Percentiles rank a stretch among this genome's conserved stretches.
Evolutionary conservation across 1,284 basidiomycete genomes (phyloP).

Genomic region (Cutaneotrichosporon sp.): DNA sequence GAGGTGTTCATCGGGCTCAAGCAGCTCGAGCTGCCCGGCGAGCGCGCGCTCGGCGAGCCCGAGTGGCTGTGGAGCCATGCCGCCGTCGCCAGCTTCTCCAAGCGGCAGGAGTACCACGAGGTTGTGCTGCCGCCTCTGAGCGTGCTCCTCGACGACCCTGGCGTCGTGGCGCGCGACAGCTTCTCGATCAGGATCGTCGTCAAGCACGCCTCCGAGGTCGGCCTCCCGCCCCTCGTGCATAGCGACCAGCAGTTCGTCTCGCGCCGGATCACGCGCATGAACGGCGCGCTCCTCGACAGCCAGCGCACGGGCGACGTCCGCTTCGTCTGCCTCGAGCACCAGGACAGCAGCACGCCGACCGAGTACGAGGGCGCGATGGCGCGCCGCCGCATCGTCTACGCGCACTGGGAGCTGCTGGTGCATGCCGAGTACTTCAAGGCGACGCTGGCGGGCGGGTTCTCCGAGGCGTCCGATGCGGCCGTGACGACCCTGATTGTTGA

Average conservation of each 20-base stretch:
- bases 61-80: slow-evolving; percentile 72
- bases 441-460: slow-evolving; percentile 71
- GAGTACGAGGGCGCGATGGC: slow-evolving; percentile 10
- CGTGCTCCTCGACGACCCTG: slow-evolving; percentile 62
- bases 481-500: slow-evolving; percentile 65
- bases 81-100: slow-evolving; percentile 67
- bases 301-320: slow-evolving; percentile 60
- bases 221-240: slow-evolving; percentile 58
- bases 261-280: slow-evolving; percentile 18
- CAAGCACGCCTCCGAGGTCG: slow-evolving; percentile 61
- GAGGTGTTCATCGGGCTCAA: slow-evolving; percentile 74
- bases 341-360: slow-evolving; percentile 3
- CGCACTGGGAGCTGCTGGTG: slow-evolving; percentile 73
- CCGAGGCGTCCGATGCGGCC: slow-evolving; percentile 57
- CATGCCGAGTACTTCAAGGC: slow-evolving; percentile 76
- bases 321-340: slow-evolving; percentile 67
- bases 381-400: slow-evolving; percentile 63
- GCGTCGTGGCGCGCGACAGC: slow-evolving; percentile 64
- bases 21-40: slow-evolving; percentile 63
- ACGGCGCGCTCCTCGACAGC: slow-evolving; percentile 32
- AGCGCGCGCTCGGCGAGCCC: slow-evolving; percentile 65
- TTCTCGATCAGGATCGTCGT: slow-evolving; percentile 66
- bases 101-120: slow-evolving; percentile 70
- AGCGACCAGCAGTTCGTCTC: slow-evolving; percentile 57
- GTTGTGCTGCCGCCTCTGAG: slow-evolving; percentile 67